Percentiles rank a stretch among this genome's conserved stretches.
These are phyloP conservation scores for Fusarium fracticaudum DNA, from an alignment of 2,329 filamentous ascomycete genomes.

Conservation along the genomic window DNA sequence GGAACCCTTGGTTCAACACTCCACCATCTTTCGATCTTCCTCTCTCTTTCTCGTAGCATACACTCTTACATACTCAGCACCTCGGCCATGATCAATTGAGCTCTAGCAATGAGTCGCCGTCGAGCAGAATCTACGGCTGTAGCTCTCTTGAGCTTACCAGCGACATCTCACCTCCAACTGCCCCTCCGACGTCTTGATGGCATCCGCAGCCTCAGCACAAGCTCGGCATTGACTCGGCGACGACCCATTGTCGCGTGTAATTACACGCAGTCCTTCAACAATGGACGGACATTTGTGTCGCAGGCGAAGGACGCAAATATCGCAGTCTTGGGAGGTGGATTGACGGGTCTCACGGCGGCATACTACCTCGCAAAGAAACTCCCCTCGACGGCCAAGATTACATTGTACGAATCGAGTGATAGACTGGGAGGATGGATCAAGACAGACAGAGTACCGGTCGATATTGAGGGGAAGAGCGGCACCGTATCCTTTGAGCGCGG, in stretches of 20 bases:
- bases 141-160: conserved; percentile 41
- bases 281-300: conserved; percentile 31
- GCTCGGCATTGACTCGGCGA: conserved; percentile 14
- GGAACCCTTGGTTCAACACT: conserved; percentile 11
- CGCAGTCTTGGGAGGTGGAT: conserved; percentile 81
- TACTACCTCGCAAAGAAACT: conserved; percentile 78
- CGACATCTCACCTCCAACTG: neutral
- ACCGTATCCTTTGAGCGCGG: conserved; percentile 83
- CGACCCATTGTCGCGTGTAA: conserved; percentile 13
- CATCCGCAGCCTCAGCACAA: conserved; percentile 24
- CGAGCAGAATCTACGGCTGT: conserved; percentile 41
- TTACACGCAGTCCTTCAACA: neutral
- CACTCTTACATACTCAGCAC: neutral
- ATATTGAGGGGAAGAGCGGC: conserved; percentile 62
- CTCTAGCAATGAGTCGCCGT: conserved; percentile 41
- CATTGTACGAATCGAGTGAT: conserved; percentile 78
- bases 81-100: conserved; percentile 46
- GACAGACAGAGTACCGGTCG: conserved; percentile 69
- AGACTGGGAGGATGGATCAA: conserved; percentile 86
- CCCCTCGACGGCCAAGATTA: conserved; percentile 73
- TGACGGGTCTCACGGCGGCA: conserved; percentile 82
- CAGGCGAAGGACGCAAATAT: conserved; percentile 51
- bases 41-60: conserved; percentile 13
- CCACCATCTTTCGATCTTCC: conserved; percentile 30
- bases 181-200: conserved; percentile 29